These are phyloP conservation scores for Fusarium chuoi DNA, from an alignment of 2,329 filamentous ascomycete genomes.

Conservation along the genomic window DNA sequence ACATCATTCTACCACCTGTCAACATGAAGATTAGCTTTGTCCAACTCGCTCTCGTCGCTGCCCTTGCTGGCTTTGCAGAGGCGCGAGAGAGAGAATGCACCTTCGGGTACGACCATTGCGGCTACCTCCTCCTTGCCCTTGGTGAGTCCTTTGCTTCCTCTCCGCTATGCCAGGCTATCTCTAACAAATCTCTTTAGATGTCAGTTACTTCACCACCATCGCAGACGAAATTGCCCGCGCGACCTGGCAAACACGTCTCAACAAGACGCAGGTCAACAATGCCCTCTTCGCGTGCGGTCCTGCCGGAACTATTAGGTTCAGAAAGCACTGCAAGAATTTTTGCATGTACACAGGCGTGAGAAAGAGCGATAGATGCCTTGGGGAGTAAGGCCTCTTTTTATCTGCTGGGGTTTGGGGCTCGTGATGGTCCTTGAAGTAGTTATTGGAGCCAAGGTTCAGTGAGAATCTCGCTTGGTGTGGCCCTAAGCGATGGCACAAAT, in stretches of 20 bases:
- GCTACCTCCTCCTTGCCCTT: not conserved
- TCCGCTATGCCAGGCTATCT: not conserved
- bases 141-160: not conserved
- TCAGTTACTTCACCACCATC: not conserved
- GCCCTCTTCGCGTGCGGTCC: not conserved
- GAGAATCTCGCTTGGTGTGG: conserved; percentile 16
- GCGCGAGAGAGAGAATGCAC: not conserved
- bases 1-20: not conserved
- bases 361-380: too few relatives aligned
- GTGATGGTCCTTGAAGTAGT: not conserved
- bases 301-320: not conserved
- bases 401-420: not conserved
- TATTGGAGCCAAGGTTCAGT: conserved; percentile 13
- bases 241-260: not conserved
- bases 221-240: not conserved
- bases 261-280: not conserved
- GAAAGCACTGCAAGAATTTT: not conserved
- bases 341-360: too few relatives aligned
- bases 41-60: not conserved
- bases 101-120: not conserved
- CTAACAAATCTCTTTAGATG: not conserved
- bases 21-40: not conserved
- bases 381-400: not conserved
- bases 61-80: not conserved
- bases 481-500: conserved; percentile 34